These are phyloP conservation scores for Cicer judaicum DNA, from an alignment of 306 rosid genomes.

Conservation along the genomic window DNA sequence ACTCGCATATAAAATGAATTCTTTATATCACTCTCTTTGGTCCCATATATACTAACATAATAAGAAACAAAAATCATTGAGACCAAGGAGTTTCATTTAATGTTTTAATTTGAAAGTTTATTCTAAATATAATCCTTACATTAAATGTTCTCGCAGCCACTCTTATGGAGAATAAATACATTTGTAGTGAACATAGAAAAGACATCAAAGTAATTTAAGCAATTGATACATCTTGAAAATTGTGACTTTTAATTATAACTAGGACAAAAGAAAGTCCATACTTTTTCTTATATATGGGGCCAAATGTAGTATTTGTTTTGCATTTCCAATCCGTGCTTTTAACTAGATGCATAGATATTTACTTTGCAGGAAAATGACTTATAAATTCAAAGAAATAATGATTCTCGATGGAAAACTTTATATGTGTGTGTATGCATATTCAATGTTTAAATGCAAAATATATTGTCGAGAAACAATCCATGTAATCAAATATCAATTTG, in stretches of 20 bases:
- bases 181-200: not conserved
- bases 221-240: not conserved
- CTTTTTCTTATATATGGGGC: not conserved
- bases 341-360: conserved; percentile 7
- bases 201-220: conserved; percentile 1
- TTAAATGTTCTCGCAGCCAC: not conserved
- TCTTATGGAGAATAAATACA: not conserved
- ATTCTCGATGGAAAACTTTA: conserved; percentile 28
- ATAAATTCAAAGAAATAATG: conserved; percentile 16
- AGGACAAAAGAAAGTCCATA: not conserved
- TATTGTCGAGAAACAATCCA: conserved; percentile 19
- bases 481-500: conserved; percentile 29
- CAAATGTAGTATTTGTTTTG: conserved; percentile 3
- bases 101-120: conserved; percentile 1
- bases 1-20: not conserved
- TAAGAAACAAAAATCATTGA: not conserved
- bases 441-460: conserved; percentile 24
- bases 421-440: not conserved
- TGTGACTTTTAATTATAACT: not conserved
- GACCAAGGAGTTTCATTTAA: not conserved
- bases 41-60: not conserved
- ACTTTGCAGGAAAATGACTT: conserved; percentile 10
- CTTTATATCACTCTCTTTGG: not conserved
- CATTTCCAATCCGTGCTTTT: conserved; percentile 28
- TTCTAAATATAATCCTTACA: not conserved